Conservation (phyloP, 805 yeast species). For the Lachancea dasiensis region DNA sequence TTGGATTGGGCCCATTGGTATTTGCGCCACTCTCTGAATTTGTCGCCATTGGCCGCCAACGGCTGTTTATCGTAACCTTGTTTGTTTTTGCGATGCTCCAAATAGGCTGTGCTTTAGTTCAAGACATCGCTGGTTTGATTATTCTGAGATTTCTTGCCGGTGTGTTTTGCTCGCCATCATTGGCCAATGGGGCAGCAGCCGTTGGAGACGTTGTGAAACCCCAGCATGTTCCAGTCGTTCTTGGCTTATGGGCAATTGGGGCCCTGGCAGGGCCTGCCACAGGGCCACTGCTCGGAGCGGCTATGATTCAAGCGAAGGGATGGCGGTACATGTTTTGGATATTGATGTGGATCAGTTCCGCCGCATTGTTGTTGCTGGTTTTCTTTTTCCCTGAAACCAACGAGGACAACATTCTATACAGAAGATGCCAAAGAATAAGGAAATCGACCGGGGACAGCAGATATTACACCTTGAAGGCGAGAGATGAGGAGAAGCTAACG, state of each 20-base stretch:
- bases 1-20: conserved; percentile 55
- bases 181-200: conserved; percentile 55
- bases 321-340: conserved; percentile 58
- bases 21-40: conserved; percentile 56
- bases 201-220: conserved; percentile 43
- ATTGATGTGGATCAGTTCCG: conserved; percentile 38
- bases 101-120: conserved; percentile 48
- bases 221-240: conserved; percentile 40
- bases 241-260: conserved; percentile 50
- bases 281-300: conserved; percentile 54
- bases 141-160: conserved; percentile 50
- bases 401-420: conserved; percentile 38
- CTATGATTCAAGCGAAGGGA: conserved; percentile 38
- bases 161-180: conserved; percentile 48
- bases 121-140: conserved; percentile 45
- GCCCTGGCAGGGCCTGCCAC: conserved; percentile 49
- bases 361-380: conserved; percentile 32
- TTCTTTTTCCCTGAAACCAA: conserved; percentile 47
- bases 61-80: conserved; percentile 43
- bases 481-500: conserved; percentile 26
- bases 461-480: conserved; percentile 38
- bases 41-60: conserved; percentile 47
- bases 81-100: conserved; percentile 46
- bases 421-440: conserved; percentile 45
- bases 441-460: conserved; percentile 43